phyloP scores from a whole-genome alignment of 2,329 filamentous ascomycete genomes.

The Cordyceps pruinosa region DNA sequence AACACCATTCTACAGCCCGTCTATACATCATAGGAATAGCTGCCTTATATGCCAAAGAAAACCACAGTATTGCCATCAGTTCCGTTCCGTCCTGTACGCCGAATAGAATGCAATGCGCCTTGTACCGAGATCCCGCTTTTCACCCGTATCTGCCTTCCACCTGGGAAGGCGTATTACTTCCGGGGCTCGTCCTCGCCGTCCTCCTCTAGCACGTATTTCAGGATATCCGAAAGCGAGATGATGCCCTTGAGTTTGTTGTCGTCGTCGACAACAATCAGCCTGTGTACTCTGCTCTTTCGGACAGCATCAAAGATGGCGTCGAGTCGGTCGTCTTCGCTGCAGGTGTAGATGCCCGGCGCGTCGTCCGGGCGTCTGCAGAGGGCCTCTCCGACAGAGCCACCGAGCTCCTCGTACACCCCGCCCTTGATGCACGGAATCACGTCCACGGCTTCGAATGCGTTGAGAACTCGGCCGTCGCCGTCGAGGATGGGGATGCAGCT shows the following conservation, averaged over 20 bases:
- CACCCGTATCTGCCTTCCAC: not conserved
- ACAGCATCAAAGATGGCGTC: slow-evolving; percentile 97
- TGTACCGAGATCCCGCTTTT: not conserved
- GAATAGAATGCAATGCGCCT: slow-evolving; percentile 6
- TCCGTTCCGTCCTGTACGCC: slow-evolving; percentile 6
- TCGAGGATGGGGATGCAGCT: slow-evolving; percentile 93
- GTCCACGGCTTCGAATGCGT: slow-evolving; percentile 96
- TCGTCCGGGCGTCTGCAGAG: slow-evolving; percentile 81
- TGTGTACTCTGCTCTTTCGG: slow-evolving; percentile 87
- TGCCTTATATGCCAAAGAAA: slow-evolving; percentile 4
- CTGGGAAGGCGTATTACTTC: not conserved
- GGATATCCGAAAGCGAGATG: slow-evolving; percentile 89
- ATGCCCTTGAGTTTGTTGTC: slow-evolving; percentile 79
- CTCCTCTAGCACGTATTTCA: slow-evolving; percentile 85
- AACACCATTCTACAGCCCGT: not conserved
- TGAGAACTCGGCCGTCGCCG: slow-evolving; percentile 67
- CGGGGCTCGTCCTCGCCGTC: slow-evolving; percentile 49
- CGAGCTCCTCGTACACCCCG: slow-evolving; percentile 84
- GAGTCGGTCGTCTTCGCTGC: slow-evolving; percentile 81
- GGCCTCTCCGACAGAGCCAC: slow-evolving; percentile 80
- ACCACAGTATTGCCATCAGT: not conserved
- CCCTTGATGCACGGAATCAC: slow-evolving; percentile 95
- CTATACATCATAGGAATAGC: not conserved
- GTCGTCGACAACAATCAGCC: slow-evolving; percentile 88
- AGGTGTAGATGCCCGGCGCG: slow-evolving; percentile 95